Conservation (phyloP, 306 rosid genomes). For the Abrus precatorius region DNA sequence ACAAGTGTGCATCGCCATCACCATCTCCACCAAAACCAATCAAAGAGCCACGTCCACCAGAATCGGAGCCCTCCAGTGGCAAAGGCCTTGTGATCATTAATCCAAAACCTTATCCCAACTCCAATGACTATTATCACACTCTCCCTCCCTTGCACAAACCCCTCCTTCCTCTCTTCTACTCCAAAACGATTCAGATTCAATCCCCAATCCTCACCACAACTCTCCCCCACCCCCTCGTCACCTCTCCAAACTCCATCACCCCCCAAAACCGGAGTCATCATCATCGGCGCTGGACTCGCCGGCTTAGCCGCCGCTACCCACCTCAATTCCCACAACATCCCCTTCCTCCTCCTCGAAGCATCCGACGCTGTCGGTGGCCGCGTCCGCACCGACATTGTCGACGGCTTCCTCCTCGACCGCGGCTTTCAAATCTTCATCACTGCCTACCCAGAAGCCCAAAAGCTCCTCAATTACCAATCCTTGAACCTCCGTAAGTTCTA, state of each 20-base stretch:
- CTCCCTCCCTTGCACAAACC: constrained; percentile 48
- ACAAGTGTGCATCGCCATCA: constrained; percentile 25
- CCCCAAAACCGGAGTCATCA: constrained; percentile 57
- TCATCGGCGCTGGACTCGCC: constrained; percentile 89
- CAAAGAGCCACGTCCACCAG: constrained; percentile 37
- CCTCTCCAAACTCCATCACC: constrained; percentile 44
- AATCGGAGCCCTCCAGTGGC: neutral
- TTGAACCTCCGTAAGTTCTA: constrained; percentile 76
- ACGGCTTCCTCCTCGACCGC: constrained; percentile 86
- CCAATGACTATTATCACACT: constrained; percentile 55
- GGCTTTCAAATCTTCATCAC: constrained; percentile 98
- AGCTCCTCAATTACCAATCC: constrained; percentile 71
- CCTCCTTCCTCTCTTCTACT: constrained; percentile 42
- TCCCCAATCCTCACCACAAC: constrained; percentile 53
- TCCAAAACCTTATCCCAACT: constrained; percentile 61
- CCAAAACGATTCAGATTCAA: constrained; percentile 55
- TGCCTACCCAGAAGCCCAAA: constrained; percentile 82
- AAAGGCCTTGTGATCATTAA: neutral
- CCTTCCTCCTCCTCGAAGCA: constrained; percentile 78
- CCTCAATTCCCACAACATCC: constrained; percentile 72
- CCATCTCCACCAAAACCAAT: neutral
- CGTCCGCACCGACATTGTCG: constrained; percentile 75
- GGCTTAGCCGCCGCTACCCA: constrained; percentile 87
- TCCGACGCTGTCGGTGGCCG: constrained; percentile 86
- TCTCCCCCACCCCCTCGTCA: constrained; percentile 40